Conservation (phyloP, 169 alveolate species). For the Cryptosporidium sp. region DNA sequence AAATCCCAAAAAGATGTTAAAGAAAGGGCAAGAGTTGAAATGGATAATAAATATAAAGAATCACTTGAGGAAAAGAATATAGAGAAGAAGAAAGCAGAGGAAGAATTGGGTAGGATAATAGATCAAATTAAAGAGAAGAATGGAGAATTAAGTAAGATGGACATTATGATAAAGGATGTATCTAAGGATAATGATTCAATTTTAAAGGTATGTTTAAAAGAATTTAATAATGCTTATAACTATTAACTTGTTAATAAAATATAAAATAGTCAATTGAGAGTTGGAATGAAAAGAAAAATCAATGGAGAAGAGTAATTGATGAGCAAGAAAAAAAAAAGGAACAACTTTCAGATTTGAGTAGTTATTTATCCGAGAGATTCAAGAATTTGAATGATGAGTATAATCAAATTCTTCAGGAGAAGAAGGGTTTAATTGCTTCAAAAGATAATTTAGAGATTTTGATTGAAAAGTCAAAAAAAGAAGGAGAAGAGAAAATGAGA, state of each 20-base stretch:
- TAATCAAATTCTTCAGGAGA: constrained; percentile 23
- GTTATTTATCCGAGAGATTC: constrained; percentile 42
- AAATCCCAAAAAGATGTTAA: neutral
- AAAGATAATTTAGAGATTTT: constrained; percentile 59
- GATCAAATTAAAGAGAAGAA: neutral
- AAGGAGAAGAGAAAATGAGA: constrained; percentile 63
- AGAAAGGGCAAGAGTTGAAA: constrained; percentile 7
- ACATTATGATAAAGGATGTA: constrained; percentile 4
- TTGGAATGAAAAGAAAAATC: constrained; percentile 23
- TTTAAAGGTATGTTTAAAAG: constrained; percentile 18
- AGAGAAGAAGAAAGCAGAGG: neutral
- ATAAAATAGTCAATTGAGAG: neutral
- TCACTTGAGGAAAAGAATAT: neutral
- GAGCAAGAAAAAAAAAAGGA: constrained; percentile 41
- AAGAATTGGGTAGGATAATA: neutral
- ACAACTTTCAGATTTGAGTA: constrained; percentile 33
- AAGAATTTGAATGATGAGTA: constrained; percentile 35
- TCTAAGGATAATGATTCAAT: constrained; percentile 13
- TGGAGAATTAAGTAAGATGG: constrained; percentile 1
- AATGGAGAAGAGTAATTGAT: constrained; percentile 1
- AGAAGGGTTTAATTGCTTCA: constrained; percentile 17
- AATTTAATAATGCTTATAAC: neutral
- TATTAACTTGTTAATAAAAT: neutral
- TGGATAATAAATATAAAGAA: constrained; percentile 4
- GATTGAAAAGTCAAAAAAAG: constrained; percentile 51